These are phyloP conservation scores for Carex kokanica DNA, from an alignment of 176 grass and related monocot species.

Conservation along the genomic window DNA sequence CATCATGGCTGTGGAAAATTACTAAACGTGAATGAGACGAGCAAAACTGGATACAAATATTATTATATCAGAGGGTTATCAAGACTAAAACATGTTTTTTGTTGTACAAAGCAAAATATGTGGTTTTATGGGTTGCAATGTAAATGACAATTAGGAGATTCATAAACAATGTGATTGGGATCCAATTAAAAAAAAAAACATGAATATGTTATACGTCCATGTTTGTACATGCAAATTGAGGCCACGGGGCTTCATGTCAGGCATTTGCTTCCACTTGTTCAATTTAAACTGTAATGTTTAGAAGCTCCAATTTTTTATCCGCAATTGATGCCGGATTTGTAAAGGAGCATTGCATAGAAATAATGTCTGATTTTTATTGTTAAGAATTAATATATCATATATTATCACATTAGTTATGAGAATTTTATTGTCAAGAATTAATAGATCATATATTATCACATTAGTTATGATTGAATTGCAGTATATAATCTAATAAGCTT, in stretches of 20 bases:
- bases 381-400: too few relatives aligned
- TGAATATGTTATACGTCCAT: not conserved
- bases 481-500: not conserved
- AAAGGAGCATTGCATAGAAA: not conserved
- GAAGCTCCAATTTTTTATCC: not conserved
- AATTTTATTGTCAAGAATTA: not conserved
- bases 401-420: too few relatives aligned
- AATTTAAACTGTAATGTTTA: not conserved
- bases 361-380: not conserved
- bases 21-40: not conserved
- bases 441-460: not conserved
- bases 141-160: constrained; percentile 19
- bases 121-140: not conserved
- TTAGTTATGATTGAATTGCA: not conserved
- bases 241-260: not conserved
- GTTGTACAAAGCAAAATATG: not conserved
- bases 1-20: not conserved
- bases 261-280: constrained; percentile 13
- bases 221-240: constrained; percentile 12
- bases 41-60: not conserved
- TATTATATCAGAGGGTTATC: not conserved
- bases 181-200: not conserved
- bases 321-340: not conserved
- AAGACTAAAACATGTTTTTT: not conserved
- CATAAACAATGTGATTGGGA: constrained; percentile 16